Evolutionary conservation across 202 grass and related monocot species (phyloP), one percentile per base, ranked within the genome.

Genomic region (Musa balbisiana): DNA sequence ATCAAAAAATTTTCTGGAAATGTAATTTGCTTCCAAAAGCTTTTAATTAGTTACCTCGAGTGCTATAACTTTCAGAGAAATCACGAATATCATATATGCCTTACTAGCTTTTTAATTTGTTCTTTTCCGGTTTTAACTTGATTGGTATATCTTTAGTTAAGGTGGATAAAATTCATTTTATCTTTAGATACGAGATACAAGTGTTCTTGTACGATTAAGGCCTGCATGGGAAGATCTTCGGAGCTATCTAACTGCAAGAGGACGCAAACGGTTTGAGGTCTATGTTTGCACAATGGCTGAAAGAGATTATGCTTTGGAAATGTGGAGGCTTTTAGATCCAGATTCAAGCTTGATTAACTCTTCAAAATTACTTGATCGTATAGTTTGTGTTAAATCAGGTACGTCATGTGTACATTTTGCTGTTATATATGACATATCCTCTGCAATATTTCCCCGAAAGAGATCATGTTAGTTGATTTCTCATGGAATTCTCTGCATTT

Each of bases 211-310:
- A 76, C 83, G 87, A 49, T 76, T 98, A 74, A 92, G 94, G 72
- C 91, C 94, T 64, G 88, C 88, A 82, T 98, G 94, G 94, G 94
- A 94, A 78, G 94, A 98, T 78, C 84, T 98, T 73, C 71, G 94
- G 75, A 98, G 88, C 73, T 98, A 98, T 65, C 77, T 98, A 84
- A 98, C 84, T 81, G 94, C 94, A 51, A 91, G 74, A 89, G 91
- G 95, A n/a, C 91, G 95, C 76, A 98, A 94, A 73, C 85, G 95
- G 56, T 98, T 98, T 90, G 91, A 98, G 85, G 95, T 98, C 25
- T 98, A 89, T 82, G 95, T 94, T 75, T 98, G 94, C 80, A 98
- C 94, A 26, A 94, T 98, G 91, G 94, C 94, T 53, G 94, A 98
- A 80, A 93, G 94, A 88, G 95, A 99, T 73, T 99, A 99, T 15